A percentile compares a stretch with the other conserved stretches of the same genome.
phyloP scores from a whole-genome alignment of 1,284 basidiomycete species.

The Peniophora sp. region DNA sequence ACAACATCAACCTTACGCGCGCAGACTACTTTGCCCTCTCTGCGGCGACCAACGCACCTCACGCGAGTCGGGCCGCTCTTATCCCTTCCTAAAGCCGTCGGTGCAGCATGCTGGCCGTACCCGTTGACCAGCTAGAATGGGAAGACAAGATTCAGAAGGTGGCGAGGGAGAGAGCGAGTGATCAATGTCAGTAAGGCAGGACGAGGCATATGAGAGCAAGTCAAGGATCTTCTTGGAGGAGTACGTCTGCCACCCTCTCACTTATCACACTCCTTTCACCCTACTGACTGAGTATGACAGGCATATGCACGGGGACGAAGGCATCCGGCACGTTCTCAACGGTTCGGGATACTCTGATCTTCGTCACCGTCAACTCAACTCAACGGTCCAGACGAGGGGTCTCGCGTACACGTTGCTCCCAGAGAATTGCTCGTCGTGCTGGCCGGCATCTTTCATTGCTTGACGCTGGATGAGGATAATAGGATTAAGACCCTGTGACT shows the following conservation, averaged over 20 bases:
- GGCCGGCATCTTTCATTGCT: slow-evolving; percentile 80
- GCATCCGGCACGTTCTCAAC: slow-evolving; percentile 77
- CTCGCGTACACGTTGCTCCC: slow-evolving; percentile 58
- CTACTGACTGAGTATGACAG: slow-evolving; percentile 24
- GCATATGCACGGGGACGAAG: slow-evolving; percentile 88
- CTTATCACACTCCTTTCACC: too few species aligned
- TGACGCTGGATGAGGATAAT: slow-evolving; percentile 70
- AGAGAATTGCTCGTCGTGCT: slow-evolving; percentile 74
- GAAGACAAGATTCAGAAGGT: slow-evolving; percentile 46
- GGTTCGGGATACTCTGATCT: slow-evolving; percentile 86
- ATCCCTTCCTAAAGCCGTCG: slow-evolving; percentile 44
- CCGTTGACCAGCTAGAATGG: slow-evolving; percentile 37
- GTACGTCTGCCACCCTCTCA: slow-evolving; percentile 29
- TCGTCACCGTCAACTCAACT: too few species aligned
- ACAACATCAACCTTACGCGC: too few species aligned
- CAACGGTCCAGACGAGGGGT: slow-evolving; percentile 53
- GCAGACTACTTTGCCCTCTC: slow-evolving; percentile 76
- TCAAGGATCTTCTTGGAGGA: slow-evolving; percentile 77
- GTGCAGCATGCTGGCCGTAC: slow-evolving; percentile 58
- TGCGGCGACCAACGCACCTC: slow-evolving; percentile 70
- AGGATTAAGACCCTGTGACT: slow-evolving; percentile 66
- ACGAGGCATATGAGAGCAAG: slow-evolving; percentile 73
- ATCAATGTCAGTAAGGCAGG: slow-evolving; percentile 73
- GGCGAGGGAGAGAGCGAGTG: slow-evolving; percentile 59
- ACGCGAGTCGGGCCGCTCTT: slow-evolving; percentile 59